Evolutionary conservation across 2,329 filamentous ascomycete species (phyloP), one percentile per base, ranked within the genome.

Genomic region (Aaosphaeria pasadenensis): DNA sequence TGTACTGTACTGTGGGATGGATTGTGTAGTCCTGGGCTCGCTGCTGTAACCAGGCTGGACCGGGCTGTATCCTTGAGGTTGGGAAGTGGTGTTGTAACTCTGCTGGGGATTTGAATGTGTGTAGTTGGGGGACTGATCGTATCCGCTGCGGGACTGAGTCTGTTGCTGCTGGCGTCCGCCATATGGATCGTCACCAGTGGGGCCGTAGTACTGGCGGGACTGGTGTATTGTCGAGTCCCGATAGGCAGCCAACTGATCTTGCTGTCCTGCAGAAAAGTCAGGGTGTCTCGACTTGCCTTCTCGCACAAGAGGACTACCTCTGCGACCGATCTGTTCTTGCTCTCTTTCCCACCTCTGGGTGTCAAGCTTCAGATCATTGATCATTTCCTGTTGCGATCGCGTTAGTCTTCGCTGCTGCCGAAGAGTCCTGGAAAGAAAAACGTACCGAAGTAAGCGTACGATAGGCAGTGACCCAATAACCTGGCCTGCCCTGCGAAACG

Each of bases 321-420:
- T 74, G 71, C 74, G 66, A 63, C 66, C 67, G 59, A 59, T 54
- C 44, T 70, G 60, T 52, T 53, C 58, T 51, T 64, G 63, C 52
- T 60, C 62, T 36, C 59, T 59, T 45, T 68, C 64, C 75, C 74
- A 78, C 52, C 73, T 70, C 51, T 69, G 68, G 43, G 76, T 77
- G 50, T 77, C 75, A 63, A 69, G 58, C 55, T 72, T 73, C 60
- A 78, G 59, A 56, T 78, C 76, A 57, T 71, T 66, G 50, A 77
- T 74, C 76, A 78, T 78, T 60, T 74, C 72, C 75, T 69, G 40
- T 43, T 5, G 11, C 17, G 29, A 39, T 9, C 13, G 32, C 31
- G 62, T 65, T 53, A 64, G 63, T 53, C 32, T 44, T 33, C 33
- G 46, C 43, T 11, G n/a, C 33, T 41, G 11, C 7, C 13, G 9